Conservation (phyloP, 805 yeast genomes). For the Starmerella sirachaensis region DNA sequence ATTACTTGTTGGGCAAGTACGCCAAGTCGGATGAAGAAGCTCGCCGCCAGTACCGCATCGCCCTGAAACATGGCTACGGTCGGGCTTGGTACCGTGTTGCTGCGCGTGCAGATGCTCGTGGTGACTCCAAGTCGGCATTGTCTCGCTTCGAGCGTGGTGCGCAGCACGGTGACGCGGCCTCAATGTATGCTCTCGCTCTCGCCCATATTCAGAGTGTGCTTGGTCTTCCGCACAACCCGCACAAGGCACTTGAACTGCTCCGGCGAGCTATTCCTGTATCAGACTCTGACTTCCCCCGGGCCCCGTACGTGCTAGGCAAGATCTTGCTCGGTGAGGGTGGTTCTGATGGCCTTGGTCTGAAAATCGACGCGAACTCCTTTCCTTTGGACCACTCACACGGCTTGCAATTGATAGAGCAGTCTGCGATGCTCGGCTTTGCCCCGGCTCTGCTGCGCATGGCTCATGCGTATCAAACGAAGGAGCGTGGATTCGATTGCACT, state of each 20-base stretch:
- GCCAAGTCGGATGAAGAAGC: conserved; percentile 1
- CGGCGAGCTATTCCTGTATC: conserved; percentile 24
- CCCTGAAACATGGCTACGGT: conserved; percentile 26
- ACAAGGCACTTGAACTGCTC: conserved; percentile 22
- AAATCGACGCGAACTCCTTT: neutral
- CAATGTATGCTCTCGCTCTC: conserved; percentile 30
- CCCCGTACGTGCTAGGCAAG: conserved; percentile 31
- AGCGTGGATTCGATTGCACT: conserved; percentile 26
- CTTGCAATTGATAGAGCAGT: conserved; percentile 25
- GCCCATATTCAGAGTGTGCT: conserved; percentile 25
- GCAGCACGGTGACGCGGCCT: conserved; percentile 29
- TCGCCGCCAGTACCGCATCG: conserved; percentile 16
- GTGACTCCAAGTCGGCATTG: conserved; percentile 26
- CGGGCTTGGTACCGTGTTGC: conserved; percentile 32
- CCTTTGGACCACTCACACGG: conserved; percentile 18
- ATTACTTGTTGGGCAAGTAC: conserved; percentile 7
- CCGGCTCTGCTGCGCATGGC: conserved; percentile 32
- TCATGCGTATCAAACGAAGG: conserved; percentile 27
- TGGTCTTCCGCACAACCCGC: conserved; percentile 21
- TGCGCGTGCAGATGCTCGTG: conserved; percentile 25
- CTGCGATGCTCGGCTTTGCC: conserved; percentile 30
- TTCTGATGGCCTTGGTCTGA: conserved; percentile 9
- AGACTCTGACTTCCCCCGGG: conserved; percentile 32
- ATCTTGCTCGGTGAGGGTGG: conserved; percentile 31
- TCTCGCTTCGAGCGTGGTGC: conserved; percentile 30